Conservation (phyloP, 2,329 filamentous ascomycete genomes). For the Sarocladium brachiariae region DNA sequence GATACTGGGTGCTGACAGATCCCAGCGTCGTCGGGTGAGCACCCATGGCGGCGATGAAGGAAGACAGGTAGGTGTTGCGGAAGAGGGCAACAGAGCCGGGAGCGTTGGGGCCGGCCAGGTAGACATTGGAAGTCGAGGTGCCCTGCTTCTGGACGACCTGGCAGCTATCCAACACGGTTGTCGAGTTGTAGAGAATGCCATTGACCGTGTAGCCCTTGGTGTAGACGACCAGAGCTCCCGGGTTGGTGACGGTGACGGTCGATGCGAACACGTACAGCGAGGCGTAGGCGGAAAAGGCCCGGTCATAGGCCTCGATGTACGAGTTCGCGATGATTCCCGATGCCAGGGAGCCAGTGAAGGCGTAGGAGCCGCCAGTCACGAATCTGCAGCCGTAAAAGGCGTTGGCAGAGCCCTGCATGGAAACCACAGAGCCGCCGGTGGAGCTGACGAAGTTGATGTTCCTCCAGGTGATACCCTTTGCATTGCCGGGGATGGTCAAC, state of each 20-base stretch:
- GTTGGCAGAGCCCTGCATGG: constrained; percentile 29
- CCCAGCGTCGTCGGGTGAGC: constrained; percentile 19
- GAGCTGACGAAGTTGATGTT: constrained; percentile 23
- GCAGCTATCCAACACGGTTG: constrained; percentile 33
- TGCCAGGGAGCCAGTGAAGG: constrained; percentile 12
- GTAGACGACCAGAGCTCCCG: constrained; percentile 24
- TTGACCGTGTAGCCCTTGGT: constrained; percentile 26
- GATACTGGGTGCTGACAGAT: constrained; percentile 20
- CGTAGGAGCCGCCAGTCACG: background rate
- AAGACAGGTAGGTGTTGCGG: constrained; percentile 23
- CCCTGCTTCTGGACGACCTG: constrained; percentile 23
- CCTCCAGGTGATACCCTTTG: constrained; percentile 21
- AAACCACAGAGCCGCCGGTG: constrained; percentile 14
- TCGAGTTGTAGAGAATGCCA: constrained; percentile 29
- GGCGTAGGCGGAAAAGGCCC: constrained; percentile 20
- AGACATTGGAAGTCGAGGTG: constrained; percentile 16
- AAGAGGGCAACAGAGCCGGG: constrained; percentile 19
- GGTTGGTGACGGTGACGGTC: constrained; percentile 27
- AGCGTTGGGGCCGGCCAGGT: constrained; percentile 21
- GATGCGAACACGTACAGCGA: constrained; percentile 36
- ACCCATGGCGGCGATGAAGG: constrained; percentile 19
- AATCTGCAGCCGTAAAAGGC: constrained; percentile 30
- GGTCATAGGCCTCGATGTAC: constrained; percentile 21
- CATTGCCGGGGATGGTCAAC: constrained; percentile 20
- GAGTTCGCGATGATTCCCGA: constrained; percentile 18